Evolutionary conservation across 345 rosid genomes (phyloP).

Genomic region (Lenwebbia sp.): DNA sequence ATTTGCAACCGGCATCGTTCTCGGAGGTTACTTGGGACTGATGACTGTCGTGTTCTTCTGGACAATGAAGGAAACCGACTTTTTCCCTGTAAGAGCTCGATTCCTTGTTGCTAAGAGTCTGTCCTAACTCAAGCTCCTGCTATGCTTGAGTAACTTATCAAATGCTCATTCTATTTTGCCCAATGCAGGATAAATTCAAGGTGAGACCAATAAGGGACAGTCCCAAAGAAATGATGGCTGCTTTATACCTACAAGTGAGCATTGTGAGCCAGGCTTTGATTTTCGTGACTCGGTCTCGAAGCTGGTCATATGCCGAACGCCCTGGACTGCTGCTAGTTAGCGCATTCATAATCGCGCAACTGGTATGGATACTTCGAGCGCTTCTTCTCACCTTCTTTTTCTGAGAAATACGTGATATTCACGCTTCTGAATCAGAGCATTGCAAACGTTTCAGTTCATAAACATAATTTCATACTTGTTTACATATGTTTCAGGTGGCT

Average conservation of each 20-base stretch:
- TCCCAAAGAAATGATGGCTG: slow-evolving; percentile 27
- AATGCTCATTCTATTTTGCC: not conserved
- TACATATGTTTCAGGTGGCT: slow-evolving; percentile 17
- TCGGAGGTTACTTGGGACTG: slow-evolving; percentile 28
- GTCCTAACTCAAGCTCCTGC: not conserved
- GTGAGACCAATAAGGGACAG: slow-evolving; percentile 13
- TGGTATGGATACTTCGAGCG: slow-evolving; percentile 11
- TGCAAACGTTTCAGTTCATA: not conserved
- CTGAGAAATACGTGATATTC: not conserved
- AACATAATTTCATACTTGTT: not conserved
- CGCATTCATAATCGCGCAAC: slow-evolving; percentile 31
- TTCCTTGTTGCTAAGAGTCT: not conserved
- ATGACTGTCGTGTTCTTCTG: slow-evolving; percentile 40
- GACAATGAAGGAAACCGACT: slow-evolving; percentile 25
- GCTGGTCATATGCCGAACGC: slow-evolving; percentile 34
- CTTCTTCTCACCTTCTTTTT: not conserved
- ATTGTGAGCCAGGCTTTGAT: slow-evolving; percentile 46
- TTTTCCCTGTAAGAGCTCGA: slow-evolving; percentile 20
- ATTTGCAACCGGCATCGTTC: slow-evolving; percentile 34
- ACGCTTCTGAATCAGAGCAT: not conserved
- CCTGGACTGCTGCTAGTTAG: slow-evolving; percentile 24
- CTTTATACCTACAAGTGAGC: slow-evolving; percentile 43
- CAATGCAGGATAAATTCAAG: slow-evolving; percentile 25
- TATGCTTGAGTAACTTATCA: not conserved
- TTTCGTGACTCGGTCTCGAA: slow-evolving; percentile 37